phyloP scores from a whole-genome alignment of 179 eudicot species.

The Spinacia oleracea region DNA sequence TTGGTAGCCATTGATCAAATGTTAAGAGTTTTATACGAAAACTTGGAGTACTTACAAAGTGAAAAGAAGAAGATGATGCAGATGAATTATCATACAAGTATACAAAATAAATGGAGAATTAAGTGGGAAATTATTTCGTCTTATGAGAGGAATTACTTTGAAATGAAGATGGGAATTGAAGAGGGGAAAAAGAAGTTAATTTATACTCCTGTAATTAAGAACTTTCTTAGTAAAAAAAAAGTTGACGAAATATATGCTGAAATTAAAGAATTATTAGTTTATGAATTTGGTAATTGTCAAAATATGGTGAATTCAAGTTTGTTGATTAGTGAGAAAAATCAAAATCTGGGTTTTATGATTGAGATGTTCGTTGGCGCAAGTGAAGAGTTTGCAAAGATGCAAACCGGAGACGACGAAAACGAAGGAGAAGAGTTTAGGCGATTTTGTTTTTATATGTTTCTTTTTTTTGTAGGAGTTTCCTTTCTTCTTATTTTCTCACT shows the following conservation, averaged over 20 bases:
- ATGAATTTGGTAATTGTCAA: constrained; percentile 23
- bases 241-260: constrained; percentile 14
- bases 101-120: neutral
- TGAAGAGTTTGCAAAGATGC: too few relatives aligned
- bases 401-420: too few relatives aligned
- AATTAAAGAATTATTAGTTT: neutral
- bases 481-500: too few relatives aligned
- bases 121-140: neutral
- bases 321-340: too few relatives aligned
- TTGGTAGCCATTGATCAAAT: constrained; percentile 25
- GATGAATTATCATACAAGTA: too few relatives aligned
- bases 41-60: constrained; percentile 6
- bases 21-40: neutral
- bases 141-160: neutral
- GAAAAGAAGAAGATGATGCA: constrained; percentile 10
- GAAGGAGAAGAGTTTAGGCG: too few relatives aligned
- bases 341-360: too few relatives aligned
- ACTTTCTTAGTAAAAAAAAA: neutral
- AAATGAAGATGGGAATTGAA: constrained; percentile 10
- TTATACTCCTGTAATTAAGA: neutral
- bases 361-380: too few relatives aligned
- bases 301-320: constrained; percentile 10
- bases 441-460: too few relatives aligned
- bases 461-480: too few relatives aligned
- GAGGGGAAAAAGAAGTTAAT: neutral